phyloP scores from a whole-genome alignment of 495 filamentous ascomycete species.

The Geopyxis carbonaria region DNA sequence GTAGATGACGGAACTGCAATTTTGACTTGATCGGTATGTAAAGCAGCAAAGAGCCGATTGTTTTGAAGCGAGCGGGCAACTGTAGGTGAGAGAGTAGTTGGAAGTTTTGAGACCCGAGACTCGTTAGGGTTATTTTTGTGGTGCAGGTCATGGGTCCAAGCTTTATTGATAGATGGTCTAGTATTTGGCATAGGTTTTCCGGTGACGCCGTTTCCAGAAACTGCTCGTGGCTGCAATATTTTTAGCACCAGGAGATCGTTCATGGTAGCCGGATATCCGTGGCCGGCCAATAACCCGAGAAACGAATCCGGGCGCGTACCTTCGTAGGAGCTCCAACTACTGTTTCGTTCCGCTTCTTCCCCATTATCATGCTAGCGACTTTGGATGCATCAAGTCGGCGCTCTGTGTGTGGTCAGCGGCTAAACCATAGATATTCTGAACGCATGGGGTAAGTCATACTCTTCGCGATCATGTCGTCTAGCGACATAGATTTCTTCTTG shows the following conservation, averaged over 20 bases:
- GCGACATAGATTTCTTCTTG: constrained; percentile 10
- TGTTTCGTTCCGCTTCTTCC: constrained; percentile 15
- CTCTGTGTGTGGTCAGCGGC: constrained; percentile 4
- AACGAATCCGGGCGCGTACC: constrained; percentile 1
- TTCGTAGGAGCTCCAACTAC: constrained; percentile 5
- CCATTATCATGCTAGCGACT: constrained; percentile 19
- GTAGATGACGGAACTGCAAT: not conserved
- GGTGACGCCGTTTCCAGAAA: constrained; percentile 19
- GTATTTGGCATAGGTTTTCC: too few species aligned
- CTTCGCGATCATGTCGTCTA: constrained; percentile 21
- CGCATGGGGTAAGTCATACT: constrained; percentile 12
- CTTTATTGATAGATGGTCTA: constrained; percentile 37
- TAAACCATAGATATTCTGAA: not conserved
- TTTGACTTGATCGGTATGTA: constrained; percentile 15
- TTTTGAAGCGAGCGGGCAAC: constrained; percentile 21
- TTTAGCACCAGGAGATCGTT: too few species aligned
- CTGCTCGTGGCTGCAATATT: constrained; percentile 17
- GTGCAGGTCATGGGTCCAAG: constrained; percentile 44
- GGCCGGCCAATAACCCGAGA: too few species aligned
- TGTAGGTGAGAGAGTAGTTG: constrained; percentile 25
- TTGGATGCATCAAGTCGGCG: constrained; percentile 22
- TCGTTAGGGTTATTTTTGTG: constrained; percentile 25
- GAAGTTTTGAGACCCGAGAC: constrained; percentile 21
- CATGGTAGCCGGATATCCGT: too few species aligned
- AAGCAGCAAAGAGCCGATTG: constrained; percentile 26